Evolutionary conservation across 192 early-diverging fungal genomes (phyloP), one percentile per base, ranked within the genome.

Genomic region (Pilaira anomala): DNA sequence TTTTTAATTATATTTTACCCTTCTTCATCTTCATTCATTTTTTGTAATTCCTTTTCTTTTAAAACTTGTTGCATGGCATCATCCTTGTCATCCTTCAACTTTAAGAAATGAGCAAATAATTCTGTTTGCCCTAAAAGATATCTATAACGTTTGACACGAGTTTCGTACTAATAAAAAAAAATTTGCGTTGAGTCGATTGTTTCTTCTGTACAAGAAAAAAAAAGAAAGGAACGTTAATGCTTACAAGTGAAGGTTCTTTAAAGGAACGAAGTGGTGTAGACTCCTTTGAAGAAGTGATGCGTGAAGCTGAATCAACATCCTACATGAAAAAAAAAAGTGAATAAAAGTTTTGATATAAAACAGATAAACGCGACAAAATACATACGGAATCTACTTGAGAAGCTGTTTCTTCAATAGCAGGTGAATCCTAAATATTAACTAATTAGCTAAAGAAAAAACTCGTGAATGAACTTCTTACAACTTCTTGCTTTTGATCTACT

Each of bases 111-210:
- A 21, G 82, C 75, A 74, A 87, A 87, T 18, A 87, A 61, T 45
- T 87, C 85, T 60, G 72, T 79, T 53, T 82, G 76, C 6, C 76
- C 88, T 51, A 90, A 76, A 16, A 91, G 68, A 70, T 87, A 91
- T 26, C 81, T 74, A 67, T 87, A 90, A 44, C 89, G 78, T 73
- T 83, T 85, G 30, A 80, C 72, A 28, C 80, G 70, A 63, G 86
- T 85, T 41, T 69, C 74, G 29, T 74, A 79, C 83, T 89, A 58
- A 46, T 3, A 46, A 13, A 46, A 19, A 0, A 5, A 33, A 44
- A 42, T 22, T 28, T 39, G 33, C 40, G 46, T 14, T 42, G 18
- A 26, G 9, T 40, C n/a, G n/a, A 16, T 5, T 41, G 7, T n/a
- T 21, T 39, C 24, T n/a, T 13, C 24, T 1, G 26, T 8, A 25